Evolutionary conservation across 768 basidiomycete genomes (phyloP), one percentile per base, ranked within the genome.

Genomic region (Kwoniella bestiolae): DNA sequence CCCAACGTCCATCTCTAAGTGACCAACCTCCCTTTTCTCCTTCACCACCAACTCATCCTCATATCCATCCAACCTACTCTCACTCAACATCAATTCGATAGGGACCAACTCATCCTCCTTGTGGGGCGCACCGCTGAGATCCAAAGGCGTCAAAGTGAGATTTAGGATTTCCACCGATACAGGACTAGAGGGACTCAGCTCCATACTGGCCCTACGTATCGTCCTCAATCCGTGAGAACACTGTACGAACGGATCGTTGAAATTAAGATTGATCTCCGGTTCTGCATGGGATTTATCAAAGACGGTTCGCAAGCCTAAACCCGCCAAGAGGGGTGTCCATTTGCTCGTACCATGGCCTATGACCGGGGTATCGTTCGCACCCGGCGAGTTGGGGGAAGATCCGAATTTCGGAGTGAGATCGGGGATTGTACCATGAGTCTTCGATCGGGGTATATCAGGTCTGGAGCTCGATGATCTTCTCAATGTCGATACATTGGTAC

Each of bases 321-420:
- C 60, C 11, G 25, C 25, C 5, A 51, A 26, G 8, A 52, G 28
- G 5, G 60, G 60, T 26, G 60, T 53, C 60, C 60, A 61, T 44
- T 29, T 46, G 23, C 32, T 28, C 29, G 56, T n/a, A n/a, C n/a
- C n/a, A n/a, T n/a, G n/a, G n/a, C n/a, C n/a, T n/a, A n/a, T n/a
- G n/a, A n/a, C n/a, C n/a, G n/a, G n/a, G n/a, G n/a, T n/a, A n/a
- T n/a, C n/a, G n/a, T n/a, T n/a, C n/a, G n/a, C n/a, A n/a, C n/a
- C n/a, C n/a, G n/a, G n/a, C 26, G 57, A 59, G 5, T 47, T 59
- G 21, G 45, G 34, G 9, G 38, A 41, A 41, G 38, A 41, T 41
- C 18, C 18, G 8, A 18, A 8, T 41, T 41, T 41, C n/a, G n/a
- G n/a, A n/a, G n/a, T n/a, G n/a, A n/a, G n/a, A n/a, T n/a, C n/a